phyloP scores from a whole-genome alignment of 208 protist genomes.

The Paratrypanosoma confusum region DNA sequence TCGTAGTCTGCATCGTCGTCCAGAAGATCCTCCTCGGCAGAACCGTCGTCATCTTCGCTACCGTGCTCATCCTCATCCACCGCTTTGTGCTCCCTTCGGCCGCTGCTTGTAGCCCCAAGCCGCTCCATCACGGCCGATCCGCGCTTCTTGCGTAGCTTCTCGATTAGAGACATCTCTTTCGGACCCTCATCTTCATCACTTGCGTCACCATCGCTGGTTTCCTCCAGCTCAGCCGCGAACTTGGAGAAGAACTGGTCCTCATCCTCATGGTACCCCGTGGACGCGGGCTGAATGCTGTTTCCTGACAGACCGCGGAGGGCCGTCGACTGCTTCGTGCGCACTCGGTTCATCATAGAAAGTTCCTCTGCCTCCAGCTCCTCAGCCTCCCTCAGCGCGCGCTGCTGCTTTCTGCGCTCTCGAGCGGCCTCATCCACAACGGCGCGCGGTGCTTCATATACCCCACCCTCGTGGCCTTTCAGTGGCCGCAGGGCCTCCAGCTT shows the following conservation, averaged over 20 bases:
- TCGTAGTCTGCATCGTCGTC: slow-evolving; percentile 48
- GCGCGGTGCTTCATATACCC: slow-evolving; percentile 20
- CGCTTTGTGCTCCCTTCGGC: slow-evolving; percentile 11
- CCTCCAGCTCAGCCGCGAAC: slow-evolving; percentile 30
- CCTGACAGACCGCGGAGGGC: no score
- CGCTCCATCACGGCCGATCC: slow-evolving; percentile 18
- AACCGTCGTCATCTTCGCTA: slow-evolving; percentile 17
- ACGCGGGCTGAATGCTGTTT: slow-evolving; percentile 49
- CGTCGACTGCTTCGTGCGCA: slow-evolving; percentile 64
- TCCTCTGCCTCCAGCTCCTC: slow-evolving; percentile 80
- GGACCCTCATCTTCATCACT: slow-evolving; percentile 41
- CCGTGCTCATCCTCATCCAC: slow-evolving; percentile 10
- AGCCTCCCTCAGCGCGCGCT: slow-evolving; percentile 48
- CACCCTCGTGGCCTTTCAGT: slow-evolving; percentile 28
- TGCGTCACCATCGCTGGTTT: slow-evolving; percentile 16
- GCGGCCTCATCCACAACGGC: slow-evolving; percentile 28
- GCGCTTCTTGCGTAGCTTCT: slow-evolving; percentile 53
- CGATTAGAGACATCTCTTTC: slow-evolving; percentile 72
- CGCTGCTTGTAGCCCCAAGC: slow-evolving; percentile 4
- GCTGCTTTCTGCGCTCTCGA: slow-evolving; percentile 49
- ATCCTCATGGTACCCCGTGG: slow-evolving; percentile 65
- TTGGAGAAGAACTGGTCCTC: slow-evolving; percentile 87
- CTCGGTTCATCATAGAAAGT: slow-evolving; percentile 67
- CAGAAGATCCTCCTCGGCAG: not conserved
- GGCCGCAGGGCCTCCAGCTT: slow-evolving; percentile 60